Percentiles rank a stretch among this genome's conserved stretches.
These are phyloP conservation scores for Brassica hybrid DNA, from an alignment of 441 rosid species.

Conservation along the genomic window DNA sequence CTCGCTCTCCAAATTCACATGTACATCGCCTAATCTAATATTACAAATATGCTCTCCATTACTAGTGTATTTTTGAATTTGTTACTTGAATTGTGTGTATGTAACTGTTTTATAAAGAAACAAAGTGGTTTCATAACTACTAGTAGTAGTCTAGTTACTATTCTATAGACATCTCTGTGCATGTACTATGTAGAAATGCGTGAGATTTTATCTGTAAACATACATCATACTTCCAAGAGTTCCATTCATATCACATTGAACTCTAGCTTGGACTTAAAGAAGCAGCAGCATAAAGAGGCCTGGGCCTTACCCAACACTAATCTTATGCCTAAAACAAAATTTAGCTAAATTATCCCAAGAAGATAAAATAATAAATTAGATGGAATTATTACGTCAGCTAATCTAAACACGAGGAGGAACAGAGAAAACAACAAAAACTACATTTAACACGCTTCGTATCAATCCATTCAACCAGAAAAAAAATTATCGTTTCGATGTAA, in stretches of 20 bases:
- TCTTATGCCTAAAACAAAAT: slow-evolving; percentile 4
- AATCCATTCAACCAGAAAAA: slow-evolving; percentile 21
- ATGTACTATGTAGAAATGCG: not conserved
- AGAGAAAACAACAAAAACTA: slow-evolving; percentile 17
- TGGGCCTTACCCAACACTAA: not conserved
- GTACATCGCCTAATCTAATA: slow-evolving; percentile 51
- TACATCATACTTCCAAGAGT: not conserved
- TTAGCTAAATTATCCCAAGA: not conserved
- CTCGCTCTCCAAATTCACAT: slow-evolving; percentile 74
- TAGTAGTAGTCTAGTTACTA: not conserved
- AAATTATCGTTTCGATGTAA: slow-evolving; percentile 31
- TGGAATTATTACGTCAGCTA: not conserved
- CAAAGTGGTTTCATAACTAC: not conserved
- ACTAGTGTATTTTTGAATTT: not conserved
- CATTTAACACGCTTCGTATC: slow-evolving; percentile 22
- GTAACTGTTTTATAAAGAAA: slow-evolving; percentile 22
- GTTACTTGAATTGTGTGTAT: slow-evolving; percentile 13
- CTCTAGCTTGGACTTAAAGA: not conserved
- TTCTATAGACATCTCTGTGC: not conserved
- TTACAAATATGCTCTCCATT: not conserved
- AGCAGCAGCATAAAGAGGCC: no score
- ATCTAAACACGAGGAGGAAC: not conserved
- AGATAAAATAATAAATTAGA: not conserved
- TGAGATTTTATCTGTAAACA: not conserved
- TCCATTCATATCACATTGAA: not conserved